These are phyloP conservation scores for Saccharomyces hybrid DNA, from an alignment of 1,139 yeast genomes.

Conservation along the genomic window DNA sequence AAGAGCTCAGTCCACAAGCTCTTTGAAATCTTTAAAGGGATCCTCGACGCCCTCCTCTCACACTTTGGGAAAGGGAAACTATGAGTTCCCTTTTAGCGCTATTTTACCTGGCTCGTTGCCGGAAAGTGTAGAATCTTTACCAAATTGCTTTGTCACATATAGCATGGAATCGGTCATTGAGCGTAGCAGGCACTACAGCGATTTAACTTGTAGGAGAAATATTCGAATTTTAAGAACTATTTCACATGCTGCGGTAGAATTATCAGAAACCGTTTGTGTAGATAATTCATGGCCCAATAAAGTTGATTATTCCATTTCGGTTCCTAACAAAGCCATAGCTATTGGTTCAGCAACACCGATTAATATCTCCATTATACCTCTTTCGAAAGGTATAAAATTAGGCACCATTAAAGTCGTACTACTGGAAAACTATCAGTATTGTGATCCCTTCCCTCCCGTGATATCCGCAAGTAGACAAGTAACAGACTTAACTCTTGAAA, in stretches of 20 bases:
- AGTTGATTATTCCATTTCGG: slow-evolving; percentile 80
- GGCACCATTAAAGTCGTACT: slow-evolving; percentile 64
- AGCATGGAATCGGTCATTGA: slow-evolving; percentile 74
- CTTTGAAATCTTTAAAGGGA: neutral
- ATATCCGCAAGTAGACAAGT: slow-evolving; percentile 56
- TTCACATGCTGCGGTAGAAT: slow-evolving; percentile 79
- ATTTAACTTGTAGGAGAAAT: slow-evolving; percentile 53
- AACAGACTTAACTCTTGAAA: slow-evolving; percentile 37
- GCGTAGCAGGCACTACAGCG: slow-evolving; percentile 63
- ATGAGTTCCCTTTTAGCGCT: slow-evolving; percentile 84
- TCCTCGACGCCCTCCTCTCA: slow-evolving; percentile 5
- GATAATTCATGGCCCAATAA: slow-evolving; percentile 95
- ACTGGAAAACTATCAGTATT: slow-evolving; percentile 61
- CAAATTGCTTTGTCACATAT: slow-evolving; percentile 73
- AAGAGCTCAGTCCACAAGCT: neutral
- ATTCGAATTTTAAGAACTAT: slow-evolving; percentile 78
- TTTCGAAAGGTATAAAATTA: slow-evolving; percentile 69
- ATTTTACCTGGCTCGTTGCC: slow-evolving; percentile 78
- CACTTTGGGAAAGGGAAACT: slow-evolving; percentile 62
- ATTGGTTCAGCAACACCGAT: slow-evolving; percentile 76
- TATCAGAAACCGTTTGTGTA: slow-evolving; percentile 86
- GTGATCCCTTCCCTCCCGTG: slow-evolving; percentile 38
- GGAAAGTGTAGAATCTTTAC: slow-evolving; percentile 87
- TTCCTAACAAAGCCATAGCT: slow-evolving; percentile 85
- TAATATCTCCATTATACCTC: slow-evolving; percentile 65